Percentiles rank a stretch among this genome's conserved stretches.
phyloP scores from a whole-genome alignment of 179 eudicot genomes.

The Spergularia azorica region DNA sequence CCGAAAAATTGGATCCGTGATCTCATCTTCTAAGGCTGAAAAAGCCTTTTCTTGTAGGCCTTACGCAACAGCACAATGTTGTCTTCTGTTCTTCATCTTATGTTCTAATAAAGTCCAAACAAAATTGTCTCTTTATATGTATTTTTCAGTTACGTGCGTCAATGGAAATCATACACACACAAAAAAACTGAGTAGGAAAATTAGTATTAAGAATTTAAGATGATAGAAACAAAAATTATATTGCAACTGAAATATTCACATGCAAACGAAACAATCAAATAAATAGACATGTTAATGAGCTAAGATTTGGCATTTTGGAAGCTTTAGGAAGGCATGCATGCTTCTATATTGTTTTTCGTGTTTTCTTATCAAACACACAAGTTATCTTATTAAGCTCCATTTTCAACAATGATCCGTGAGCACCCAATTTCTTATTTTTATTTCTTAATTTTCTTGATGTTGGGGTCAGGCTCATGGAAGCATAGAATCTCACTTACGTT shows the following conservation, averaged over 20 bases:
- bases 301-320: slow-evolving; percentile 18
- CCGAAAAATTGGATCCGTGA: slow-evolving; percentile 22
- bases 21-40: not conserved
- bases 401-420: slow-evolving; percentile 36
- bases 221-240: not conserved
- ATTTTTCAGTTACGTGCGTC: slow-evolving; percentile 22
- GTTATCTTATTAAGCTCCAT: slow-evolving; percentile 8
- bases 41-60: slow-evolving; percentile 14
- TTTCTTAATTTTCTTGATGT: not conserved
- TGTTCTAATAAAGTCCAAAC: not conserved
- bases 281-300: slow-evolving; percentile 8
- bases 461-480: not conserved
- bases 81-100: not conserved
- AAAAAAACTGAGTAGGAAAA: not conserved
- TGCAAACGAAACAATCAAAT: slow-evolving; percentile 8
- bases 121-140: not conserved
- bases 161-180: slow-evolving; percentile 29
- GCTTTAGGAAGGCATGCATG: slow-evolving; percentile 9
- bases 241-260: slow-evolving; percentile 21
- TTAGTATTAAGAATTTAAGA: not conserved
- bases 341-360: not conserved
- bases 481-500: not conserved
- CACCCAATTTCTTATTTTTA: not conserved
- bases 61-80: slow-evolving; percentile 1
- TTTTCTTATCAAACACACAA: slow-evolving; percentile 9